These are phyloP conservation scores for Rhodamnia argentea DNA, from an alignment of 345 rosid genomes.

Conservation along the genomic window DNA sequence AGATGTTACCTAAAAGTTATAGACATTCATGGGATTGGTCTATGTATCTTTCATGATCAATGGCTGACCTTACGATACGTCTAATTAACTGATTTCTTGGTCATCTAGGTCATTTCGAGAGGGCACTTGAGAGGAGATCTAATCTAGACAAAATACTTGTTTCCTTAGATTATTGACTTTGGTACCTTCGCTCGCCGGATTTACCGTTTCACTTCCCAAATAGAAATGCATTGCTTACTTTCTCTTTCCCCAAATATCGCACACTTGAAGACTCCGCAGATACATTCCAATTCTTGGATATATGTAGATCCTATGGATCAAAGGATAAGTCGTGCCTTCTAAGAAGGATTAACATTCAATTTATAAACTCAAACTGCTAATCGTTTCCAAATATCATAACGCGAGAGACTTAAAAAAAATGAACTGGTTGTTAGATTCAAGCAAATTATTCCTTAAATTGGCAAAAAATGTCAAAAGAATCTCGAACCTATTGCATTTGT, in stretches of 20 bases:
- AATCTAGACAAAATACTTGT: neutral
- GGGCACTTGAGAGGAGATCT: neutral
- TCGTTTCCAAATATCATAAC: neutral
- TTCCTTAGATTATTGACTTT: neutral
- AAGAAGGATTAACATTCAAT: neutral
- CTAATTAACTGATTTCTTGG: neutral
- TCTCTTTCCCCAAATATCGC: neutral
- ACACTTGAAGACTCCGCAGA: neutral
- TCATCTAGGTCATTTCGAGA: neutral
- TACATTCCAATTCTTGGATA: neutral
- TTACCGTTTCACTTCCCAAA: neutral
- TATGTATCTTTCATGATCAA: neutral
- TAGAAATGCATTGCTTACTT: neutral
- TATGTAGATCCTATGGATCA: neutral
- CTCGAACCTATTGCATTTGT: too few species aligned
- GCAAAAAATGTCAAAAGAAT: too few species aligned
- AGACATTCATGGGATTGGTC: neutral
- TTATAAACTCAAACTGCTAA: neutral
- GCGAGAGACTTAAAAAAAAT: neutral
- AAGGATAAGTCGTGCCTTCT: neutral
- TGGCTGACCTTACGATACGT: neutral
- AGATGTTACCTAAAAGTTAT: neutral
- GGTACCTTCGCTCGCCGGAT: neutral
- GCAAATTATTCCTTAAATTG: neutral
- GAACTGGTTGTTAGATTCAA: neutral